These are phyloP conservation scores for Evernia prunastri DNA, from an alignment of 495 filamentous ascomycete species.

Conservation along the genomic window DNA sequence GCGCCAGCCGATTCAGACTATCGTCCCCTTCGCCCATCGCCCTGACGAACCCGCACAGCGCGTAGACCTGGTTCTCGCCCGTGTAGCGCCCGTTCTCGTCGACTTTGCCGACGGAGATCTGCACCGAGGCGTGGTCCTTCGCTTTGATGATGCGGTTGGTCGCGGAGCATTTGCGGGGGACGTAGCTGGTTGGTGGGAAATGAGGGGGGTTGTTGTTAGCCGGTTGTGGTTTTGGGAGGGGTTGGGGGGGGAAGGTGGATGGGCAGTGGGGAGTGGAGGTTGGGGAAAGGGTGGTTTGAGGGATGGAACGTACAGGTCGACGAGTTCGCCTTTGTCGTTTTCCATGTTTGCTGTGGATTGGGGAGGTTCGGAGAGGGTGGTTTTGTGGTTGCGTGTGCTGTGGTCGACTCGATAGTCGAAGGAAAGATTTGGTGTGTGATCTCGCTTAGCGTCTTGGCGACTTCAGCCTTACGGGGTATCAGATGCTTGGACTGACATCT, in stretches of 20 bases:
- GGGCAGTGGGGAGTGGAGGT: conserved; percentile 19
- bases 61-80: conserved; percentile 94
- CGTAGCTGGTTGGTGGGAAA: conserved; percentile 60
- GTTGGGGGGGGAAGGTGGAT: conserved; percentile 10
- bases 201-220: conserved; percentile 21
- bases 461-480: not conserved
- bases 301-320: conserved; percentile 71
- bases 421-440: not conserved
- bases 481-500: not conserved
- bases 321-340: conserved; percentile 97
- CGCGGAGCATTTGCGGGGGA: conserved; percentile 95
- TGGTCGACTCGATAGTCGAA: not conserved
- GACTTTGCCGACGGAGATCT: conserved; percentile 85
- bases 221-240: conserved; percentile 10
- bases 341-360: conserved; percentile 51
- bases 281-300: conserved; percentile 16
- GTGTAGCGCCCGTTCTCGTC: conserved; percentile 96
- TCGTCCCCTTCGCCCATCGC: conserved; percentile 98
- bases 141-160: conserved; percentile 99
- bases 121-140: conserved; percentile 92
- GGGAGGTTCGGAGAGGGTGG: not conserved
- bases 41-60: conserved; percentile 94
- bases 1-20: conserved; percentile 86
- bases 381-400: not conserved
- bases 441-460: conserved; percentile 8